Percentiles rank a stretch among this genome's conserved stretches.
phyloP scores from a whole-genome alignment of 169 alveolate species.

The Theileria luwenshuni region DNA sequence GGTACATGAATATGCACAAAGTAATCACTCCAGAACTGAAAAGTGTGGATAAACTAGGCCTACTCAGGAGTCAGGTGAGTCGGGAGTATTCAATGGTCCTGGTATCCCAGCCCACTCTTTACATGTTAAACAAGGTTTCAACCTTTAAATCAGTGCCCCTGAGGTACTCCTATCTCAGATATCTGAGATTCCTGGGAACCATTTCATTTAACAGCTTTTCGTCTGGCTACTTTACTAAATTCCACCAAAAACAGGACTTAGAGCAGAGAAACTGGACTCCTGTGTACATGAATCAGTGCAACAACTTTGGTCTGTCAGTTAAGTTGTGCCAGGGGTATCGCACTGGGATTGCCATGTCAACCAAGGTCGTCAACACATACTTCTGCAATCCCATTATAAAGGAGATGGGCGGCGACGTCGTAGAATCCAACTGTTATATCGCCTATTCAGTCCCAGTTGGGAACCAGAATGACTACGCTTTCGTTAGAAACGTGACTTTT shows the following conservation, averaged over 20 bases:
- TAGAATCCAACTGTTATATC: constrained; percentile 37
- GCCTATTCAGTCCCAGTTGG: constrained; percentile 53
- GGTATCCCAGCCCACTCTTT: constrained; percentile 38
- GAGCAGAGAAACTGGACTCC: constrained; percentile 39
- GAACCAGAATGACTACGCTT: constrained; percentile 8
- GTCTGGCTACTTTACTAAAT: not conserved
- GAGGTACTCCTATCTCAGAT: not conserved
- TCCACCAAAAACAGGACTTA: too few relatives aligned
- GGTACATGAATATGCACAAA: constrained; percentile 62
- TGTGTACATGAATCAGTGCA: constrained; percentile 13
- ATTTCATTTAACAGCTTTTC: constrained; percentile 25
- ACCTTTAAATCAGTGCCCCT: constrained; percentile 1
- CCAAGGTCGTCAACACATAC: constrained; percentile 32
- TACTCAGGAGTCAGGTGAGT: not conserved
- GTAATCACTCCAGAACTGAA: constrained; percentile 7
- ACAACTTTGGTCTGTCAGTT: not conserved
- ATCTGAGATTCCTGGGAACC: constrained; percentile 24
- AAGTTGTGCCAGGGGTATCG: constrained; percentile 34
- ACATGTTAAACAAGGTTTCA: constrained; percentile 16
- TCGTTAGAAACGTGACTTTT: constrained; percentile 26
- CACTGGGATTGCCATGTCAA: constrained; percentile 37
- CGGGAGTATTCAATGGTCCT: constrained; percentile 16
- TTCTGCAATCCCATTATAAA: constrained; percentile 18
- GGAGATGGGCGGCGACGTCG: constrained; percentile 14
- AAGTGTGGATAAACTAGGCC: not conserved